Conservation (phyloP, 2,329 filamentous ascomycete genomes). For the Trichoderma brevicompactum region DNA sequence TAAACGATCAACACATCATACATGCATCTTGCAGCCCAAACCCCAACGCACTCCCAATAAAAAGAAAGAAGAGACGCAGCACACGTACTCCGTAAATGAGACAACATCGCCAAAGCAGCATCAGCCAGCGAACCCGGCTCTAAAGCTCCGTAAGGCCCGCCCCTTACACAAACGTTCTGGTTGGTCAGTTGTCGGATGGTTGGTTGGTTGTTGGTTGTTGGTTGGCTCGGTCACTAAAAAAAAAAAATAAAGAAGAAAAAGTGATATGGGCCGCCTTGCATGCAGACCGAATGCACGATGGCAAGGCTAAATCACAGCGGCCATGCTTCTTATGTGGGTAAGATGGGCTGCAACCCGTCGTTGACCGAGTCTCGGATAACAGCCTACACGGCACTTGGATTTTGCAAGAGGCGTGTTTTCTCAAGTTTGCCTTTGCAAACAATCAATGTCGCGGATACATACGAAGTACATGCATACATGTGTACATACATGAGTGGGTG, state of each 20-base stretch:
- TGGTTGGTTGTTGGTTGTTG: neutral
- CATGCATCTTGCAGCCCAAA: neutral
- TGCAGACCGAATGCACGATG: conserved; percentile 25
- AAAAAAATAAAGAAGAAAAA: neutral
- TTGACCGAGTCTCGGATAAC: neutral
- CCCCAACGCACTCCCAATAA: neutral
- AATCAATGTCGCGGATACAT: neutral
- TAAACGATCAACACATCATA: neutral
- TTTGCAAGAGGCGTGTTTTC: neutral
- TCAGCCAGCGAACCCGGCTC: neutral
- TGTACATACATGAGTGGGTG: no score
- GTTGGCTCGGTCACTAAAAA: neutral
- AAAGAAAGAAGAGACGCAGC: neutral
- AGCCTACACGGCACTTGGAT: neutral
- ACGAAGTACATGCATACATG: no score
- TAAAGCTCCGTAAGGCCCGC: neutral
- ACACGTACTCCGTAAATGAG: no score
- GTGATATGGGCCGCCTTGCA: conserved; percentile 9
- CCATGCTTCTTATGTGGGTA: conserved; percentile 16
- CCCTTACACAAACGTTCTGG: neutral
- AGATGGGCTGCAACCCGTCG: no score
- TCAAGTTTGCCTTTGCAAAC: neutral
- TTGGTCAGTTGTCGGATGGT: no score
- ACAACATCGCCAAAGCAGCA: no score
- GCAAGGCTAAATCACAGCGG: neutral